phyloP scores from a whole-genome alignment of 768 basidiomycete species.

The Lentinula aciculospora region DNA sequence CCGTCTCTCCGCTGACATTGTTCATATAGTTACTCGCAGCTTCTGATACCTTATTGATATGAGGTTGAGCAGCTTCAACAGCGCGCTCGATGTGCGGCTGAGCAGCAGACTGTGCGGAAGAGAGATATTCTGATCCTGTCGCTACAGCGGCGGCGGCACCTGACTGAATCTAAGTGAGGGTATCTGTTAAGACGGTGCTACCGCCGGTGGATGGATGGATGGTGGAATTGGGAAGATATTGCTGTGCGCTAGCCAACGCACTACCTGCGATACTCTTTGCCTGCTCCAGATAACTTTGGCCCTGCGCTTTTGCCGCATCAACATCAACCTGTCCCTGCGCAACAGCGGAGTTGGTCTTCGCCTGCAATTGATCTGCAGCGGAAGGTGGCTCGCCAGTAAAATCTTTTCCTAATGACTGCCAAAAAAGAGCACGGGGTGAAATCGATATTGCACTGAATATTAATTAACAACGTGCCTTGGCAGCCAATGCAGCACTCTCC shows the following conservation, averaged over 20 bases:
- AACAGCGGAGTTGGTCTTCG: conserved; percentile 48
- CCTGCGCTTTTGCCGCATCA: conserved; percentile 36
- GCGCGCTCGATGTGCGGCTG: conserved; percentile 26
- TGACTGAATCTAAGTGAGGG: conserved; percentile 26
- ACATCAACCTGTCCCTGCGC: conserved; percentile 50
- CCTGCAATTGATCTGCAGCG: conserved; percentile 29
- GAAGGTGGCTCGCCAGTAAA: conserved; percentile 28
- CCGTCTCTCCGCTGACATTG: not conserved
- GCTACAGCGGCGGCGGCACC: conserved; percentile 23
- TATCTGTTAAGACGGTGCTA: conserved; percentile 11
- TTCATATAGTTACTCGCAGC: conserved; percentile 1
- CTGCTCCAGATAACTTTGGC: conserved; percentile 47
- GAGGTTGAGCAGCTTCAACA: conserved; percentile 17
- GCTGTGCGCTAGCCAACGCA: conserved; percentile 42
- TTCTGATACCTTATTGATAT: conserved; percentile 17
- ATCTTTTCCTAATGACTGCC: conserved; percentile 10
- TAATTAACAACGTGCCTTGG: not conserved
- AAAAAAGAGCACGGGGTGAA: not conserved
- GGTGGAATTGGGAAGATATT: conserved; percentile 4
- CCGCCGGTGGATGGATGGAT: not conserved
- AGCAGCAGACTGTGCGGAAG: conserved; percentile 24
- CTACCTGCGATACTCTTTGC: conserved; percentile 42
- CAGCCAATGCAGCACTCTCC: conserved; percentile 1
- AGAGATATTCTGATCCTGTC: conserved; percentile 24
- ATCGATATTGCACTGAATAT: not conserved